These are phyloP conservation scores for Torulaspora microellipsoides DNA, from an alignment of 805 yeast species.

Conservation along the genomic window DNA sequence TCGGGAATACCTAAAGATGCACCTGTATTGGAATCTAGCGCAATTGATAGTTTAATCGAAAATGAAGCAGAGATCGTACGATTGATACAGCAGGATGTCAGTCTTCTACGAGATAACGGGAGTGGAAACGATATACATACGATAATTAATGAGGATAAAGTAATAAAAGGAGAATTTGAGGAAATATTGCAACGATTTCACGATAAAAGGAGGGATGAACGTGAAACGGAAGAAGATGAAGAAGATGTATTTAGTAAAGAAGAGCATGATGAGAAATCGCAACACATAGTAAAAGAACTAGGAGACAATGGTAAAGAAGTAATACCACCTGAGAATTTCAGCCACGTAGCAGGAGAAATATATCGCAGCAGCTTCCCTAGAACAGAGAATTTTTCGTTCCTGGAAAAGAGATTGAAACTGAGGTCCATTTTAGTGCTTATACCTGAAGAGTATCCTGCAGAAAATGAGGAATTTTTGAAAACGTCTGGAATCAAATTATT, in stretches of 20 bases:
- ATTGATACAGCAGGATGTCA: slow-evolving; percentile 13
- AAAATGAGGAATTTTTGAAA: slow-evolving; percentile 60
- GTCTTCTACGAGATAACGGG: slow-evolving; percentile 11
- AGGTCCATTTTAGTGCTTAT: slow-evolving; percentile 78
- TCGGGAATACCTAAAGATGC: neutral
- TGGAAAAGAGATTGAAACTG: slow-evolving; percentile 51
- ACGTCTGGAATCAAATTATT: slow-evolving; percentile 61
- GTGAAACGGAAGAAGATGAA: neutral
- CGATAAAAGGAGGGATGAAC: slow-evolving; percentile 2
- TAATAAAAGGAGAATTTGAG: slow-evolving; percentile 13
- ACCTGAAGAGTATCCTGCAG: slow-evolving; percentile 87
- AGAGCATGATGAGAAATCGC: neutral
- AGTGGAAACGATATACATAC: slow-evolving; percentile 17
- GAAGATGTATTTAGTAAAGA: neutral
- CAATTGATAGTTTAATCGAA: slow-evolving; percentile 36
- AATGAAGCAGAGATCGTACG: slow-evolving; percentile 30
- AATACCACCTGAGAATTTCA: slow-evolving; percentile 84
- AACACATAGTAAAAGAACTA: slow-evolving; percentile 3
- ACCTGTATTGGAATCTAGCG: slow-evolving; percentile 1
- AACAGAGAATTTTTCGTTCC: slow-evolving; percentile 70
- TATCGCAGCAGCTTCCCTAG: slow-evolving; percentile 90
- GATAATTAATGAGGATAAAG: slow-evolving; percentile 15
- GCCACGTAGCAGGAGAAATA: slow-evolving; percentile 71
- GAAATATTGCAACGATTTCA: slow-evolving; percentile 17
- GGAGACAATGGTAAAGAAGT: slow-evolving; percentile 28